phyloP scores from a whole-genome alignment of 2,329 filamentous ascomycete species.

The Hypoxylon sp. region DNA sequence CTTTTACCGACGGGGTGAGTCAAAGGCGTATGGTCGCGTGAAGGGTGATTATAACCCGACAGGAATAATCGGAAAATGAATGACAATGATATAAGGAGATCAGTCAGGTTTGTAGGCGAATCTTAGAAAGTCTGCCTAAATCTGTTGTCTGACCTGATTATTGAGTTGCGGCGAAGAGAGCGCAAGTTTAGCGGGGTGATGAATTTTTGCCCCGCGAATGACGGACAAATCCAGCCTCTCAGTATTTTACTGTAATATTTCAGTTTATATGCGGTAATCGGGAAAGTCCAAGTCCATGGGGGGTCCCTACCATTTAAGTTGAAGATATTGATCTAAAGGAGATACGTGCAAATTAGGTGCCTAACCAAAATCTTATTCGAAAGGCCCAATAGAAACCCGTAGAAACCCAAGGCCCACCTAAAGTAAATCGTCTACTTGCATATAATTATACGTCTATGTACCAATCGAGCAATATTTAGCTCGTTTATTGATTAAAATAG shows the following conservation, averaged over 20 bases:
- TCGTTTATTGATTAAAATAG: neutral
- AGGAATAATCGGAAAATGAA: constrained; percentile 19
- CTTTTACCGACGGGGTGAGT: constrained; percentile 2
- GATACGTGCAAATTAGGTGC: no score
- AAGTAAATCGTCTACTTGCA: neutral
- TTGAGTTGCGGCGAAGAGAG: constrained; percentile 15
- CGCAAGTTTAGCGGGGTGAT: constrained; percentile 36
- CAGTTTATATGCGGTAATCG: neutral
- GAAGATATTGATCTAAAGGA: no score
- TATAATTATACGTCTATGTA: neutral
- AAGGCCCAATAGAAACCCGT: no score
- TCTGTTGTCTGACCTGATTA: constrained; percentile 9
- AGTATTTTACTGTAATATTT: constrained; percentile 13
- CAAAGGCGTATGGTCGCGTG: neutral
- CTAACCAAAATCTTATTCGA: neutral
- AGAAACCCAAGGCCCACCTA: neutral
- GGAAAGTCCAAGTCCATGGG: no score
- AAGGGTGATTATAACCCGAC: neutral
- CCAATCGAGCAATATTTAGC: neutral
- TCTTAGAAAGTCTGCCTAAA: constrained; percentile 15
- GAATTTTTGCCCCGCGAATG: constrained; percentile 45
- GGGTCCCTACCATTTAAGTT: no score
- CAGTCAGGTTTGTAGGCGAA: constrained; percentile 6
- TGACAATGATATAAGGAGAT: constrained; percentile 6
- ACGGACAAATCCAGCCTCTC: constrained; percentile 28